Evolutionary conservation across 192 early-diverging fungal genomes (phyloP).

Genomic region (Backusella mclennaniae): DNA sequence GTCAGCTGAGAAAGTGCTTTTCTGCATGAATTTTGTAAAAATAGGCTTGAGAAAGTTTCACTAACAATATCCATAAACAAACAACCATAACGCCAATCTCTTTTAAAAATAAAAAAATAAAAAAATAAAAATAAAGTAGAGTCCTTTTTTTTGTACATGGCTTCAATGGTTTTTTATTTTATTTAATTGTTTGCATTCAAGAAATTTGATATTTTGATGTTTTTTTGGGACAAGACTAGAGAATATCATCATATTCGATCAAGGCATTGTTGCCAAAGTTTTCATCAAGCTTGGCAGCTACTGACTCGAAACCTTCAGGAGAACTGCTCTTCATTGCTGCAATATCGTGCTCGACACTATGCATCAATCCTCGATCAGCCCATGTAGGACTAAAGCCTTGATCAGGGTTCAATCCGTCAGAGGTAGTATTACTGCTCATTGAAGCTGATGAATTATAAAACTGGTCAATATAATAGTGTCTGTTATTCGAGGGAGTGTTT

Average conservation of each 20-base stretch:
- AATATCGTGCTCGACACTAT: conserved; percentile 8
- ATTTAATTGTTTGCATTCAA: not conserved
- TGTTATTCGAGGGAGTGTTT: not conserved
- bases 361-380: not conserved
- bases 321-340: not conserved
- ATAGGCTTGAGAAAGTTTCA: not conserved
- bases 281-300: conserved; percentile 16
- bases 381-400: not conserved
- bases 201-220: not conserved
- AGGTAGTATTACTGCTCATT: not conserved
- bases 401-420: not conserved
- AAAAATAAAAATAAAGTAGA: not conserved
- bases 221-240: not conserved
- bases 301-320: conserved; percentile 4
- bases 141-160: not conserved
- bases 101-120: not conserved
- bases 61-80: not conserved
- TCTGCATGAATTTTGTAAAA: not conserved
- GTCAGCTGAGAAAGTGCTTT: not conserved
- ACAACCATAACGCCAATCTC: no score
- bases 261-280: conserved; percentile 17
- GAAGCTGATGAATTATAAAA: not conserved
- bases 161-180: not conserved
- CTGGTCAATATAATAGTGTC: not conserved
- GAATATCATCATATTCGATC: not conserved